Evolutionary conservation across 2,329 filamentous ascomycete species (phyloP).

Genomic region (Venturia asperata): DNA sequence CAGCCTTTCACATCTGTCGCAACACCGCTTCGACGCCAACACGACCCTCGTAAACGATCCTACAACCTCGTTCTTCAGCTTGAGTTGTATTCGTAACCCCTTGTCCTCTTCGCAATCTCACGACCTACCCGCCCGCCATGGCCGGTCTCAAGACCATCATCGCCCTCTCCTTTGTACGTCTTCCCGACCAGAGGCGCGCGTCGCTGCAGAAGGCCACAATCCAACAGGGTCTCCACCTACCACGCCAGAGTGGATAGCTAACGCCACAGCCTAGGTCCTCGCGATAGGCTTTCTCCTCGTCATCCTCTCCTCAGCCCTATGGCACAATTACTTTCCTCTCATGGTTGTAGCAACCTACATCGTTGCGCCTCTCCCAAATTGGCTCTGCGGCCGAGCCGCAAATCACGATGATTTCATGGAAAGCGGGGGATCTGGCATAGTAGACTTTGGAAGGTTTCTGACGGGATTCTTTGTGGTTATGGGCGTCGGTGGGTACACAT

Average conservation of each 20-base stretch:
- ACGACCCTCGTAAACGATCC: not conserved
- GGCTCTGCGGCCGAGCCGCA: slow-evolving; percentile 81
- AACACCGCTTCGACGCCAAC: not conserved
- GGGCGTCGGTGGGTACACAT: slow-evolving; percentile 72
- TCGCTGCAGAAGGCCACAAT: too few relatives aligned
- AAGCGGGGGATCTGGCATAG: slow-evolving; percentile 68
- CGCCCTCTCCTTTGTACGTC: slow-evolving; percentile 82
- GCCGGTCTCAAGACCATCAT: slow-evolving; percentile 99
- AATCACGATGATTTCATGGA: slow-evolving; percentile 97
- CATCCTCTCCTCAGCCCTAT: slow-evolving; percentile 94
- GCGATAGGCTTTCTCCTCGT: slow-evolving; percentile 98
- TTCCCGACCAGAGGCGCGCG: not conserved
- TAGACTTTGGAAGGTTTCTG: slow-evolving; percentile 88
- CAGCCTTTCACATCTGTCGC: slow-evolving; percentile 2
- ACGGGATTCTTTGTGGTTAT: slow-evolving; percentile 95
- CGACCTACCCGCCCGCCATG: slow-evolving; percentile 43
- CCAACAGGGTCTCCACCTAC: too few relatives aligned
- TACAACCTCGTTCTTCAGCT: not conserved
- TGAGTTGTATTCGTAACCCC: not conserved
- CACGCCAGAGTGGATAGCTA: not conserved
- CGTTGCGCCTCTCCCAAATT: slow-evolving; percentile 89
- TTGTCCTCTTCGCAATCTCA: not conserved
- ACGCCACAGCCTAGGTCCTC: slow-evolving; percentile 54
- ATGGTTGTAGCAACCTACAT: slow-evolving; percentile 95
- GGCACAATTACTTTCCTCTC: slow-evolving; percentile 88